These are phyloP conservation scores for Salisapilia sapeloensis DNA, from an alignment of 352 stramenopile genomes.

Conservation along the genomic window DNA sequence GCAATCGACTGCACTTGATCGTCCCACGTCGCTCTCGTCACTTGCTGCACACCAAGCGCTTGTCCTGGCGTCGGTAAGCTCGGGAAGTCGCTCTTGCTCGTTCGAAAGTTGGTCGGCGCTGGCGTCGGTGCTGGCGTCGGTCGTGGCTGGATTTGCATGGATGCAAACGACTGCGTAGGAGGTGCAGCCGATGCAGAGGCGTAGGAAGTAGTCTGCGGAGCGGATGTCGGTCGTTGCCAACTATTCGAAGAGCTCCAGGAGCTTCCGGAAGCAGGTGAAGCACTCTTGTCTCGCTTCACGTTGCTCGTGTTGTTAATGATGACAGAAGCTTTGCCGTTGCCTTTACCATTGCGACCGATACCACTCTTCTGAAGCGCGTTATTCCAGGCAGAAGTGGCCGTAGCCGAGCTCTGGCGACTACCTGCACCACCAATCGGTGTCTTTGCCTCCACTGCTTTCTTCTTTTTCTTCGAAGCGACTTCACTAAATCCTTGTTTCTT, in stretches of 20 bases:
- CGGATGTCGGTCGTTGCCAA: conserved; percentile 20
- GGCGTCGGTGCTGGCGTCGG: conserved; percentile 8
- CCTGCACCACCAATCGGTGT: conserved; percentile 9
- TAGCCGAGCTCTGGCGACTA: conserved; percentile 16
- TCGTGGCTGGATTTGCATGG: conserved; percentile 11
- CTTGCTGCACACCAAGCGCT: conserved; percentile 43
- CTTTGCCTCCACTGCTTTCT: conserved; percentile 14
- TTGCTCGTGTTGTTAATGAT: conserved; percentile 47
- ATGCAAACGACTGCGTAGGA: conserved; percentile 14
- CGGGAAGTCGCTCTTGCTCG: conserved; percentile 60
- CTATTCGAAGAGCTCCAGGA: conserved; percentile 32
- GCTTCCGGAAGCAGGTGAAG: no score
- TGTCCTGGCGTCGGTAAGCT: conserved; percentile 37
- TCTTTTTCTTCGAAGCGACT: conserved; percentile 21
- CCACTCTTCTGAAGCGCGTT: conserved; percentile 61
- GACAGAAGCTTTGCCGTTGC: conserved; percentile 12
- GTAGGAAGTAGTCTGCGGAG: neutral
- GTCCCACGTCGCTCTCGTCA: conserved; percentile 70
- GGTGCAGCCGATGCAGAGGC: conserved; percentile 4
- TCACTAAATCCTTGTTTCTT: conserved; percentile 24
- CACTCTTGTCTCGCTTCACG: no score
- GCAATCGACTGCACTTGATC: conserved; percentile 58
- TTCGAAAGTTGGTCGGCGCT: conserved; percentile 14
- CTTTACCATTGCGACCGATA: conserved; percentile 6
- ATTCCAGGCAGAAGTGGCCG: conserved; percentile 35